These are phyloP conservation scores for Chaetomium tenue DNA, from an alignment of 495 filamentous ascomycete genomes.

Conservation along the genomic window DNA sequence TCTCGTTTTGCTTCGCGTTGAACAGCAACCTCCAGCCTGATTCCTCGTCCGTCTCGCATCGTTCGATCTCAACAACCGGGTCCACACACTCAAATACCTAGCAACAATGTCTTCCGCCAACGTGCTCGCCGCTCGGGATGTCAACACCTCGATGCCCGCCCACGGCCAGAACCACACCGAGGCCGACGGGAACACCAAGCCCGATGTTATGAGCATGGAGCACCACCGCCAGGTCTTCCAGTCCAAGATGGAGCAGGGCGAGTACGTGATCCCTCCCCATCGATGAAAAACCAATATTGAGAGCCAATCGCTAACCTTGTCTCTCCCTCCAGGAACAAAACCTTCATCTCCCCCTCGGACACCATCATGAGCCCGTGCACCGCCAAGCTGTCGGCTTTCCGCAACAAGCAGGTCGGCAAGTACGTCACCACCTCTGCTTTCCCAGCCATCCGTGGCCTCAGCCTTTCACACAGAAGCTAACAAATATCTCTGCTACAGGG, in stretches of 20 bases:
- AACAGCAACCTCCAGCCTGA: background rate
- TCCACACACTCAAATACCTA: background rate
- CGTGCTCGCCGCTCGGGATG: constrained; percentile 58
- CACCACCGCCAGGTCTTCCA: constrained; percentile 77
- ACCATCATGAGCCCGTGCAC: constrained; percentile 90
- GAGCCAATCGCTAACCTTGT: background rate
- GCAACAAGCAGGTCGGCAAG: constrained; percentile 76
- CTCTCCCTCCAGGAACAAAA: constrained; percentile 44
- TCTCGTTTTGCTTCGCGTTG: background rate
- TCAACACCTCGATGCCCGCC: constrained; percentile 49
- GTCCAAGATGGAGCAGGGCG: constrained; percentile 60
- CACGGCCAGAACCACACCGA: constrained; percentile 7
- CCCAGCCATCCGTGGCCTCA: background rate
- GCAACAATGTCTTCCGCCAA: constrained; percentile 41
- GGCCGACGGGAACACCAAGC: constrained; percentile 35
- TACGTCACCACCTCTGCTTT: constrained; percentile 42
- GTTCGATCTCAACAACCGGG: background rate
- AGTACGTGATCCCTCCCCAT: constrained; percentile 49
- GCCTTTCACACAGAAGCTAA: constrained; percentile 16
- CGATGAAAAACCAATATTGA: background rate
- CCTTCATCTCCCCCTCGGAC: constrained; percentile 89
- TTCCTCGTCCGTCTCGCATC: background rate
- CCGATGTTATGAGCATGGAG: constrained; percentile 64
- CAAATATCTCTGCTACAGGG: constrained; percentile 35
- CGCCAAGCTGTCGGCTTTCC: constrained; percentile 81